Evolutionary conservation across 768 basidiomycete genomes (phyloP), one percentile per base, ranked within the genome.

Genomic region (Suillus alpinus): DNA sequence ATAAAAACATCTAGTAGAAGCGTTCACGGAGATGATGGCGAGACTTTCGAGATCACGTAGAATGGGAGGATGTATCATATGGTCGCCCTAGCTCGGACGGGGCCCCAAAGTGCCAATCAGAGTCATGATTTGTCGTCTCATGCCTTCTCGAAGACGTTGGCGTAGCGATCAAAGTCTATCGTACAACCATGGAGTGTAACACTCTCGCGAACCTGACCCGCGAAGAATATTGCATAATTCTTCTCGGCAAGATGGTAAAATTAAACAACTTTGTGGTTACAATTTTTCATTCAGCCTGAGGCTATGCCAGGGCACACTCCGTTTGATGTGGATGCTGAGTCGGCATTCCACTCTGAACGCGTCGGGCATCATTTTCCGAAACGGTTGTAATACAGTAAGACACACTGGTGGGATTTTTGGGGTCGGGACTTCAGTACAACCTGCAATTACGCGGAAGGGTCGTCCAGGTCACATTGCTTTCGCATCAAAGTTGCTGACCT

Each of bases 51-150:
- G 14, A 47, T 29, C 46, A 26, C 8, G 23, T 26, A 14, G 6
- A 46, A 46, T 4, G 10, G 44, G 16, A 18, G 26, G 26, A 29
- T 31, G 47, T 49, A 49, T 29, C 7, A 6, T 29, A 49, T 49
- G 32, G 46, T 47, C 3, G 7, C 7, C 3, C 26, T 26, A 14
- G 13, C 44, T 46, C 13, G 12, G 43, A 44, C 23, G 20, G 20
- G 13, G 23, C 13, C 44, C 13, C 20, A 23, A 12, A 13, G 46
- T 46, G 6, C 14, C 23, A 32, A 77, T 77, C 32, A 95, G 72
- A 49, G 91, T 74, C 83, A 92, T 87, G 73, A 88, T 93, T 2
- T 92, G 90, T 56, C 87, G 79, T 41, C 73, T 78, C 62, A 60
- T 49, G 64, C 72, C 7, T 80, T 73, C 73, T 88, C 84, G 59